Conservation (phyloP, 495 filamentous ascomycete species). For the Lepidopterella palustris region DNA sequence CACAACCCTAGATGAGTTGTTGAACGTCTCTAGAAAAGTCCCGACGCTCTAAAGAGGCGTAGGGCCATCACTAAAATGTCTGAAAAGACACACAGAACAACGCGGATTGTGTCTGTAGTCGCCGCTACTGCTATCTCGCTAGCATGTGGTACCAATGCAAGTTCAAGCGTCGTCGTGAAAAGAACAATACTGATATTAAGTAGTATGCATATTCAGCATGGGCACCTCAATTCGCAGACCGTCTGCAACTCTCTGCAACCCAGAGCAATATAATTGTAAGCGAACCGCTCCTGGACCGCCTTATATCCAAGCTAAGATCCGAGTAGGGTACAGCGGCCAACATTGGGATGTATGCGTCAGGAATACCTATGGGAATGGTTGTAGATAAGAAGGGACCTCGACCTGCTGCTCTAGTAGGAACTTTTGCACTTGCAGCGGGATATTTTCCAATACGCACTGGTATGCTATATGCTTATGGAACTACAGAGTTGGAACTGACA, state of each 20-base stretch:
- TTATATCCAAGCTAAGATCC: slow-evolving; percentile 7
- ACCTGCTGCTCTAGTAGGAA: slow-evolving; percentile 66
- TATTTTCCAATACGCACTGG: slow-evolving; percentile 74
- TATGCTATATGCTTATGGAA: slow-evolving; percentile 30
- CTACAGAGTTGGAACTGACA: slow-evolving; percentile 17
- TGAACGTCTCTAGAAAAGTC: neutral
- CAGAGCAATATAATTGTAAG: slow-evolving; percentile 83
- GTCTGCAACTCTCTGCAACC: slow-evolving; percentile 78
- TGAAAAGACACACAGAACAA: slow-evolving; percentile 42
- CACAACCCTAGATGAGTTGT: slow-evolving; percentile 12
- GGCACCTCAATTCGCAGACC: slow-evolving; percentile 88
- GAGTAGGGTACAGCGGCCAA: slow-evolving; percentile 78
- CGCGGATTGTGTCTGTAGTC: slow-evolving; percentile 68
- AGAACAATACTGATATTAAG: slow-evolving; percentile 2
- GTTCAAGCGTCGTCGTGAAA: slow-evolving; percentile 17
- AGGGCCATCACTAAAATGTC: slow-evolving; percentile 7
- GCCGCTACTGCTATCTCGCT: slow-evolving; percentile 82
- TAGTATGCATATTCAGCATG: slow-evolving; percentile 99
- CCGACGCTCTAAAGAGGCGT: slow-evolving; percentile 1
- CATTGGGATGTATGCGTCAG: slow-evolving; percentile 87
- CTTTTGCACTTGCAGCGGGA: slow-evolving; percentile 61
- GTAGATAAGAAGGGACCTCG: slow-evolving; percentile 79
- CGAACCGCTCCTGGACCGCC: neutral
- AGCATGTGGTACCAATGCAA: slow-evolving; percentile 88
- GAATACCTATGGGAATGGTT: slow-evolving; percentile 82